Conservation (phyloP, 2,329 filamentous ascomycete species). For the Ramichloridium luteum region DNA sequence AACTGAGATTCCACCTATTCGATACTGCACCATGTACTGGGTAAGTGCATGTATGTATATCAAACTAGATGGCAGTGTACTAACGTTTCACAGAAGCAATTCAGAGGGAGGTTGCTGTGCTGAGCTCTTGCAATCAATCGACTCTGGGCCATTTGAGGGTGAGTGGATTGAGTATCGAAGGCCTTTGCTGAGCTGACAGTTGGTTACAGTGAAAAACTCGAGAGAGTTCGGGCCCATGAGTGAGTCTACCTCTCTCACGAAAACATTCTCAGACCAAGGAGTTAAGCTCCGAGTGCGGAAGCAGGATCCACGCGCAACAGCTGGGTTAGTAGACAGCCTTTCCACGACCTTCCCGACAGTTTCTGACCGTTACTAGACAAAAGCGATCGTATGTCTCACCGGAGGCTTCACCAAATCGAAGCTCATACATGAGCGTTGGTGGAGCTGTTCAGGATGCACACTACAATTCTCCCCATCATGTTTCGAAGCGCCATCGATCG, state of each 20-base stretch:
- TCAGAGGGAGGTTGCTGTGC: conserved; percentile 32
- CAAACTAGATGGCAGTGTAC: neutral
- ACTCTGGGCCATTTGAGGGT: conserved; percentile 59
- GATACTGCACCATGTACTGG: conserved; percentile 45
- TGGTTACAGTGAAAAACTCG: neutral
- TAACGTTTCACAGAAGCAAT: conserved; percentile 12
- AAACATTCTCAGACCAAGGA: conserved; percentile 76
- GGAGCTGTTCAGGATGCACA: too few relatives aligned
- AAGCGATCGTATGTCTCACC: conserved; percentile 9
- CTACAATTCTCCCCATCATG: too few relatives aligned
- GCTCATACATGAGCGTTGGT: too few relatives aligned
- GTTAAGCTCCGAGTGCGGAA: conserved; percentile 73
- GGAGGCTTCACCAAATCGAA: neutral
- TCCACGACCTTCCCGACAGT: neutral
- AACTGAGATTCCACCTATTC: conserved; percentile 66
- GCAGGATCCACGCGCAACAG: conserved; percentile 47
- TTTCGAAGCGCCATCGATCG: too few relatives aligned
- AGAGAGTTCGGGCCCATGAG: conserved; percentile 67
- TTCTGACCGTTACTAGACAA: conserved; percentile 3
- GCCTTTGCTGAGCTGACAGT: too few relatives aligned
- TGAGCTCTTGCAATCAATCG: conserved; percentile 37
- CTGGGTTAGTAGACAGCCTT: conserved; percentile 6
- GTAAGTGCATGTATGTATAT: conserved; percentile 27
- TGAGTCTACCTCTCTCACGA: conserved; percentile 69
- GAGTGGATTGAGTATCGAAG: conserved; percentile 26